phyloP scores from a whole-genome alignment of 345 rosid genomes.

The Raphanus raphanistrum region DNA sequence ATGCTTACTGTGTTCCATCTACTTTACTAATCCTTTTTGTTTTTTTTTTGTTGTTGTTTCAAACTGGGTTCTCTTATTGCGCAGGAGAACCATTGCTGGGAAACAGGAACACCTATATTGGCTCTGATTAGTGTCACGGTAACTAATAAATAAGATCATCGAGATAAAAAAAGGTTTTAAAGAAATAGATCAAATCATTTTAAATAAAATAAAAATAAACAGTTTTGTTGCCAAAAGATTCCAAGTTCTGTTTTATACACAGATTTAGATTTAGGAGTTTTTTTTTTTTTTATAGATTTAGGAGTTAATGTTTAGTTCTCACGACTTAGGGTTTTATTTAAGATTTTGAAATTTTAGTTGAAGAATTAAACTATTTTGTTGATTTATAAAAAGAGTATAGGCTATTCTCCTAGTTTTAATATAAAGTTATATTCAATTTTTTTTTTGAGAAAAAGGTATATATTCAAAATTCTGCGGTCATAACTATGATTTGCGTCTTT shows the following conservation, averaged over 20 bases:
- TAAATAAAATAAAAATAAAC: not conserved
- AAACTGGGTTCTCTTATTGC: not conserved
- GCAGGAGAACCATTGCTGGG: conserved; percentile 55
- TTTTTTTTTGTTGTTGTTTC: not conserved
- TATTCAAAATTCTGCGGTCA: not conserved
- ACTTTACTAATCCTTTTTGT: not conserved
- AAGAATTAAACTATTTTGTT: not conserved
- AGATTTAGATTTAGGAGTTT: not conserved
- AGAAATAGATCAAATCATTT: not conserved
- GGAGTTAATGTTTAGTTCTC: not conserved
- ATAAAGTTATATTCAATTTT: not conserved
- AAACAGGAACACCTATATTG: conserved; percentile 29
- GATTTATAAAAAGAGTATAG: not conserved
- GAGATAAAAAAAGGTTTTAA: not conserved
- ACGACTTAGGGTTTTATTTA: not conserved
- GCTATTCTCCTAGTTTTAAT: not conserved
- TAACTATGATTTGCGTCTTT: not conserved
- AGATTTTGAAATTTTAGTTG: not conserved
- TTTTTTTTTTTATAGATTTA: too few species aligned
- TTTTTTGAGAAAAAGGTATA: too few species aligned
- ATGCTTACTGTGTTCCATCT: not conserved
- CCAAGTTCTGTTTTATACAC: not conserved
- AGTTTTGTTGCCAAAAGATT: not conserved
- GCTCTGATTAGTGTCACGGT: conserved; percentile 40
- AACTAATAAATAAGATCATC: not conserved